phyloP scores from a whole-genome alignment of 345 rosid species.

The Acer negundo region DNA sequence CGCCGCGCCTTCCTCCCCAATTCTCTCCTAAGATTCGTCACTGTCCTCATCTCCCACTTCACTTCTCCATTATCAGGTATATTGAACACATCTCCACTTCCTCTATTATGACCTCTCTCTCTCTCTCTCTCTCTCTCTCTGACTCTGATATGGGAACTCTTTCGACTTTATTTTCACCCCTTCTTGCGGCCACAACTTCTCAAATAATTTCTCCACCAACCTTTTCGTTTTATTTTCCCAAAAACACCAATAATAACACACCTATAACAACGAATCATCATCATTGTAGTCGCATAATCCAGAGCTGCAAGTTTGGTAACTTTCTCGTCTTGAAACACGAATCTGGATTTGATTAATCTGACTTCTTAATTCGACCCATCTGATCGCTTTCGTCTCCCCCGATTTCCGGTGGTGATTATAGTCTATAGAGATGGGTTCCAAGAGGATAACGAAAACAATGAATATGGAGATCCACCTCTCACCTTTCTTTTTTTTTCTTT shows the following conservation, averaged over 20 bases:
- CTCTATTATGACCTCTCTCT: not conserved
- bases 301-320: conserved; percentile 39
- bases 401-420: too few relatives aligned
- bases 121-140: not conserved
- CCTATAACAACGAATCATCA: not conserved
- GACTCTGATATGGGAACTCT: conserved; percentile 33
- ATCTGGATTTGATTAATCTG: conserved; percentile 11
- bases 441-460: too few relatives aligned
- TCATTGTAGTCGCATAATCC: conserved; percentile 7
- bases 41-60: not conserved
- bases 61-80: not conserved
- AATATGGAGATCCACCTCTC: too few relatives aligned
- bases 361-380: conserved; percentile 35
- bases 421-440: too few relatives aligned
- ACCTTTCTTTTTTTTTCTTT: too few relatives aligned
- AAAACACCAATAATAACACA: not conserved
- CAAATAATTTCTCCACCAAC: conserved; percentile 9
- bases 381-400: conserved; percentile 27
- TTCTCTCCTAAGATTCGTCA: conserved; percentile 7
- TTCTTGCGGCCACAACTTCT: conserved; percentile 19
- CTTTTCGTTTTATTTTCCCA: conserved; percentile 20
- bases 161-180: conserved; percentile 22
- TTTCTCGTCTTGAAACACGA: conserved; percentile 57
- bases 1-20: too few relatives aligned
- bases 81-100: not conserved